phyloP scores from a whole-genome alignment of 2,329 filamentous ascomycete genomes.

The Drechslerella coelobrocha region DNA sequence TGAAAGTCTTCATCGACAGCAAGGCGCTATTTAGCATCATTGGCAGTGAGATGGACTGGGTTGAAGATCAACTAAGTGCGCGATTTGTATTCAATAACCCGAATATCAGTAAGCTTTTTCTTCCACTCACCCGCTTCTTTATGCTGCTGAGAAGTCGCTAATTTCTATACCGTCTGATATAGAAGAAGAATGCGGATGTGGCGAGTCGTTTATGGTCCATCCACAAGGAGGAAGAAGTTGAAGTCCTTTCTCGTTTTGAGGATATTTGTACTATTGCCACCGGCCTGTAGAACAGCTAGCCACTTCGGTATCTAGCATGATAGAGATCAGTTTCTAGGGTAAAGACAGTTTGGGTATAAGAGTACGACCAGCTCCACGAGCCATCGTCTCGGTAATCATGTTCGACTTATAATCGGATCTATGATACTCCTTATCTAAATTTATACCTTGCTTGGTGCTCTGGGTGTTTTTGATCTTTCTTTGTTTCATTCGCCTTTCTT shows the following conservation, averaged over 20 bases:
- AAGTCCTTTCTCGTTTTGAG: background rate
- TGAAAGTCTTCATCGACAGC: constrained; percentile 94
- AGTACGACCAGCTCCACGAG: too few species aligned
- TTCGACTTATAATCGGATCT: too few species aligned
- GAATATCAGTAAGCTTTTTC: constrained; percentile 83
- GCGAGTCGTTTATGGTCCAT: constrained; percentile 91
- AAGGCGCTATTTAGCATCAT: constrained; percentile 98
- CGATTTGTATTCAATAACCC: constrained; percentile 95
- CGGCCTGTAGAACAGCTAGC: background rate
- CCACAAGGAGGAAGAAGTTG: constrained; percentile 20
- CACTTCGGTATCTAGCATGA: too few species aligned
- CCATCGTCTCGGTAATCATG: too few species aligned
- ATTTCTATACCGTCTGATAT: constrained; percentile 32
- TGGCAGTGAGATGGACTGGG: constrained; percentile 98
- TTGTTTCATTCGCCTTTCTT: too few species aligned
- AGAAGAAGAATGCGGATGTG: constrained; percentile 97
- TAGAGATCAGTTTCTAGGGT: too few species aligned
- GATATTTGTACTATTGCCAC: background rate
- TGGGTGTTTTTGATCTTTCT: too few species aligned
- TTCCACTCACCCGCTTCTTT: constrained; percentile 50
- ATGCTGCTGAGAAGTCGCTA: constrained; percentile 17
- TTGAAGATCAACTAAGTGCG: constrained; percentile 91
- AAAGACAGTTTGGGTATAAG: too few species aligned
- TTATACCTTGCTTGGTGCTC: too few species aligned
- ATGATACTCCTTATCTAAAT: too few species aligned